Percentiles rank a stretch among this genome's conserved stretches.
Evolutionary conservation across 768 basidiomycete genomes (phyloP).

Genomic region (Russula vinacea): DNA sequence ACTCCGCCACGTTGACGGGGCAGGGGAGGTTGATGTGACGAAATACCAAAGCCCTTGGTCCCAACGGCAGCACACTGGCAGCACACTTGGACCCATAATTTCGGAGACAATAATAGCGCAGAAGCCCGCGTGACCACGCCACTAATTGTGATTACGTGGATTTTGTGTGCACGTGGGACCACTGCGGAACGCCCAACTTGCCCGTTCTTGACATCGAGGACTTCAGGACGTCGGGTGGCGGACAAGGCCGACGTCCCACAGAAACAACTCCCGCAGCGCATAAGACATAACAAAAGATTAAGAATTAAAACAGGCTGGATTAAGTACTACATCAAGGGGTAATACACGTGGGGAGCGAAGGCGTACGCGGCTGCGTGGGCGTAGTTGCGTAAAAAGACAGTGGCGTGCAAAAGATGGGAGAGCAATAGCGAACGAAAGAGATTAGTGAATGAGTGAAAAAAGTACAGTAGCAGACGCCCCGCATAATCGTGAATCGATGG

Average conservation of each 20-base stretch:
- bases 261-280: background rate
- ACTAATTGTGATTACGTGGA: too few species aligned
- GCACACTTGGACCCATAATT: too few species aligned
- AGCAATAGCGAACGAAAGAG: slow-evolving; percentile 11
- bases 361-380: slow-evolving; percentile 20
- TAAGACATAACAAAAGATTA: background rate
- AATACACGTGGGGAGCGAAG: slow-evolving; percentile 27
- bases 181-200: background rate
- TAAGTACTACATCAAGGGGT: slow-evolving; percentile 27
- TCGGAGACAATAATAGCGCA: too few species aligned
- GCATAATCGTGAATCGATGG: slow-evolving; percentile 17
- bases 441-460: slow-evolving; percentile 10
- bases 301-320: slow-evolving; percentile 20
- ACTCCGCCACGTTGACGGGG: too few species aligned
- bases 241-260: background rate
- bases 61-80: too few species aligned
- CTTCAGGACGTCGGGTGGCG: background rate
- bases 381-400: slow-evolving; percentile 26
- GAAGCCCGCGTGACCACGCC: too few species aligned
- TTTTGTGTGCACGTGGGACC: too few species aligned
- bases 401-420: slow-evolving; percentile 23
- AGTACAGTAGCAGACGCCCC: slow-evolving; percentile 22
- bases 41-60: too few species aligned
- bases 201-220: background rate
- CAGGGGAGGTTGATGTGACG: too few species aligned